Evolutionary conservation across 139 green algal genomes (phyloP).

Genomic region (Chlamydomonas sp.): DNA sequence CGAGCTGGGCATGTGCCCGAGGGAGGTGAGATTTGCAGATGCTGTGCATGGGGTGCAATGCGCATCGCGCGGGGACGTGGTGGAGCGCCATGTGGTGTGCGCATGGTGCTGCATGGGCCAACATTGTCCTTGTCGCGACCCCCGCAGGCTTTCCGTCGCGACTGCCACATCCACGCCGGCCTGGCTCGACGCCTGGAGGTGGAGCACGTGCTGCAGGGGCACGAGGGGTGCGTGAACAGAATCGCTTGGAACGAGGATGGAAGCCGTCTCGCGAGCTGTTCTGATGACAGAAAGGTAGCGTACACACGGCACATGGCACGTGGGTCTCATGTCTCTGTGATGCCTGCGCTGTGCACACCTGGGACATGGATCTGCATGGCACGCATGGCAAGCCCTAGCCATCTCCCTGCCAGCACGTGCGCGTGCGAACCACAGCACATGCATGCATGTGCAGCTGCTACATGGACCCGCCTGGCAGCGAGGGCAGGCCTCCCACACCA

Average conservation of each 20-base stretch:
- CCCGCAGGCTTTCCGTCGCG: too few species aligned
- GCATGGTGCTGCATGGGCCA: too few species aligned
- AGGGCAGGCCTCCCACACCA: background rate
- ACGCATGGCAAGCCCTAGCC: background rate
- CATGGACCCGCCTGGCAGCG: background rate
- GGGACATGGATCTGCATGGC: background rate
- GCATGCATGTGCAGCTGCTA: background rate
- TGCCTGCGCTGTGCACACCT: background rate
- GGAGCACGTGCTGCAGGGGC: constrained; percentile 5
- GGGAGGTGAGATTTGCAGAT: too few species aligned
- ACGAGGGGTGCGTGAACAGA: constrained; percentile 9
- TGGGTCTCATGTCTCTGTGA: background rate
- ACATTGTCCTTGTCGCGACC: too few species aligned
- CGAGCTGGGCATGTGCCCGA: too few species aligned
- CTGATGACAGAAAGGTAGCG: constrained; percentile 16
- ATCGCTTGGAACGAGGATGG: constrained; percentile 14
- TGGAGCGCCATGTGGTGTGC: too few species aligned
- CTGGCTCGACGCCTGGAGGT: too few species aligned
- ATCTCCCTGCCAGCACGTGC: background rate
- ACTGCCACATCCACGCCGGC: too few species aligned
- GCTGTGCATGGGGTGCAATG: too few species aligned
- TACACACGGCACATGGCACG: background rate
- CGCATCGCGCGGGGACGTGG: too few species aligned
- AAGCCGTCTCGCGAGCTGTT: background rate
- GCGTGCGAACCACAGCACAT: background rate